Evolutionary conservation across 108 stramenopile species (phyloP), one percentile per base, ranked within the genome.

Genomic region (Cyclotella distinguenda): DNA sequence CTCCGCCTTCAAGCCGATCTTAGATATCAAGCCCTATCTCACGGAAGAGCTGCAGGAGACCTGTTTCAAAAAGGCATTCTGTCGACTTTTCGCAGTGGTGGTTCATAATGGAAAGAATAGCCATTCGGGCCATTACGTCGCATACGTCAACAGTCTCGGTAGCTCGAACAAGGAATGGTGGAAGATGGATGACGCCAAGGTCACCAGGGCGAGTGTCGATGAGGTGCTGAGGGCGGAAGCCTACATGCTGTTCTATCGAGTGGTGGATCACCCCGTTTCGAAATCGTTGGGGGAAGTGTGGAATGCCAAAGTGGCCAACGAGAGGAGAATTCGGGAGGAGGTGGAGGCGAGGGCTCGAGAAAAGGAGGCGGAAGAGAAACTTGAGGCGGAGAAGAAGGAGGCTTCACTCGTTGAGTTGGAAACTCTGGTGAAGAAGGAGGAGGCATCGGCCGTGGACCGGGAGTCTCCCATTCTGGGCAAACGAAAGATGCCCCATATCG

Each of bases 191-290:
- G 93, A 94, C 61, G 83, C 82, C 15, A 83, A 88, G 31, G 84
- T 94, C 0, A 67, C 69, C 23, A 63, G 68, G 11, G 89, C 65
- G 12, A 66, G 72, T 19, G 50, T 59, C n/a, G 45, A 74, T 1
- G 89, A 94, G 72, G 93, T 94, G 13, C 57, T 80, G 51, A 68
- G 73, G 28, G 87, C 89, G 2, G 89, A 94, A 81, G 93, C 93
- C 7, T 94, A 94, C 79, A 94, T 94, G 88, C 69, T 94, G 30
- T 94, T 94, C 59, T 94, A 94, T 56, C 81, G 89, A 28, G 88
- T 94, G 31, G 86, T 87, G 4, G 81, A 86, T 46, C 93, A 94
- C 62, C 89, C 93, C 1, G 80, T 90, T 34, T 73, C 84, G 26
- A 70, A 72, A 42, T 46, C 76, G 23, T 74, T 94, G 42, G 65